Conservation (phyloP, 2,329 filamentous ascomycete species). For the Cordyceps militaris region DNA sequence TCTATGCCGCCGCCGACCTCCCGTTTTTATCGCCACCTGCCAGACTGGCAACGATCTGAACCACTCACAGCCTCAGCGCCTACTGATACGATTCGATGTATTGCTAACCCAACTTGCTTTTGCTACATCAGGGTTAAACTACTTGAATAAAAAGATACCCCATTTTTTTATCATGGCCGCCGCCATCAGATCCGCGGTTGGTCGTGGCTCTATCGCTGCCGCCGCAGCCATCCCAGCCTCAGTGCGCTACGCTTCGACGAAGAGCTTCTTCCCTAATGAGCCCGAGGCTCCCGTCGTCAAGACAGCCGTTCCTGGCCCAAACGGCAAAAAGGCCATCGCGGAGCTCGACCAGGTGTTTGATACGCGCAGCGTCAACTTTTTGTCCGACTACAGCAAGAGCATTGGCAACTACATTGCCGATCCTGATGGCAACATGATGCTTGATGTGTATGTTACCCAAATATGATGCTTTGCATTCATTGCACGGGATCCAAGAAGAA, state of each 20-base stretch:
- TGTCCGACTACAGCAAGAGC: conserved; percentile 67
- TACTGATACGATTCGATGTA: too few species aligned
- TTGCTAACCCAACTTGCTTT: too few species aligned
- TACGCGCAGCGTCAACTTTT: conserved; percentile 77
- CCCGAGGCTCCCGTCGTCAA: conserved; percentile 46
- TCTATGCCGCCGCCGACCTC: background rate
- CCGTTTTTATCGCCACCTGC: too few species aligned
- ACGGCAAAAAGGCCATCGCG: conserved; percentile 60
- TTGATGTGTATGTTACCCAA: conserved; percentile 55
- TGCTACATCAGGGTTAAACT: background rate
- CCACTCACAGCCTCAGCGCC: background rate
- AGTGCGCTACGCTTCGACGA: conserved; percentile 26
- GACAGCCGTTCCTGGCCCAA: conserved; percentile 66
- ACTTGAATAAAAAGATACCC: background rate
- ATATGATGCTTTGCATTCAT: background rate
- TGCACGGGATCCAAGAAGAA: background rate
- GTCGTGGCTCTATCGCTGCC: background rate
- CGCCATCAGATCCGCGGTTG: conserved; percentile 10
- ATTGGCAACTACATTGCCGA: conserved; percentile 76
- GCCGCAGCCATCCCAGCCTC: conserved; percentile 16
- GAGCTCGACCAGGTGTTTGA: conserved; percentile 77
- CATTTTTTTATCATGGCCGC: background rate
- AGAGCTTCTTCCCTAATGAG: conserved; percentile 41
- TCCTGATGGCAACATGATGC: conserved; percentile 61
- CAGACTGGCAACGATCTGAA: too few species aligned